Evolutionary conservation across 495 filamentous ascomycete species (phyloP), one percentile per base, ranked within the genome.

Genomic region (Cetradonia linearis): DNA sequence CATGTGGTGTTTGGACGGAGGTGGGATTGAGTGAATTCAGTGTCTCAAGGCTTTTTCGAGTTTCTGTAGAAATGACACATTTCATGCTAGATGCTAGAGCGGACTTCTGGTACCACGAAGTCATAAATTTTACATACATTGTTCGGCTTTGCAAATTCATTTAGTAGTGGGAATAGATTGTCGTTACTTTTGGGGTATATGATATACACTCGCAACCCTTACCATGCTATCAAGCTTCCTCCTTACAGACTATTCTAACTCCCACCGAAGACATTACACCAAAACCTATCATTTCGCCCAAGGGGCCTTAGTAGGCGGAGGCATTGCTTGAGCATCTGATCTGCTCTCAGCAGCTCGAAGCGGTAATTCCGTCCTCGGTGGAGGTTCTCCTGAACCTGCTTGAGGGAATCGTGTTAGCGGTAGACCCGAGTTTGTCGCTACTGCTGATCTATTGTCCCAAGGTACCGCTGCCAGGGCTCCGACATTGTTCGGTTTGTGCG

Each of bases 1-100:
- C 55, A 68, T 54, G 14, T 42, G 1, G 33, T 64, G 9, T 68
- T 55, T 60, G 61, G 58, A 28, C 49, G 66, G 42, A 60, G 62
- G 38, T 68, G 66, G 66, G 66, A 36, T 54, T 46, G 10, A 36
- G 57, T 46, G 10, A 18, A 18, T 54, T 3, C 31, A 18, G 0
- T 20, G 18, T 3, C 4, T 46, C 20, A 13, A 11, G 2, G 6
- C n/a, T 46, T 11, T 0, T 23, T 14, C 8, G 5, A 23, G n/a
- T 23, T 11, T 3, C 8, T 20, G 18, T 20, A 23, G 3, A 25
- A 20, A 25, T n/a, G 8, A 25, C 1, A 25, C 20, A 25, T 1
- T 25, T 2, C 0, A 4, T 46, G 42, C 20, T 46, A 0, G 0
- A 25, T 46, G 13, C 8, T 23, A 23, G n/a, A 46, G 20, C 42